Base-by-base conservation (phyloP, 1,284 basidiomycete species). In the Gomphus bonarii region DNA sequence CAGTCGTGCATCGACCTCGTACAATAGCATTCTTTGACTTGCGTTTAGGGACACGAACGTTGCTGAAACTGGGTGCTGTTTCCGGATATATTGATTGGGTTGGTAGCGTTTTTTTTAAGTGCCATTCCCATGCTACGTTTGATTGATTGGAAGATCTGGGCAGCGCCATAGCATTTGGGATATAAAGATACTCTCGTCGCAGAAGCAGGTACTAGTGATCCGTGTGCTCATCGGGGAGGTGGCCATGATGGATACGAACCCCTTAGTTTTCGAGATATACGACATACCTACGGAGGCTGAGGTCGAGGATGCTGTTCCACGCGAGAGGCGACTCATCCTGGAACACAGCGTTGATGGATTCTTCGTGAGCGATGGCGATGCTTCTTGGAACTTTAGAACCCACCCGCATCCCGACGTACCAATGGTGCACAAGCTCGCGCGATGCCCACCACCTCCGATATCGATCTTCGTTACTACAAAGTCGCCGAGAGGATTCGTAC, bases 211-310 rank as follows among this genome's bases (percentile, higher is more conserved):
- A 38, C 28, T 58, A 20, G 56, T 58, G 38, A 51, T 58, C 36
- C 56, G 56, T 18, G 43, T 52, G 28, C 28, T 53, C 20, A 58
- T 58, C 30, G 31, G 38, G 7, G 50, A 30, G 14, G 22, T 53
- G n/a, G 30, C 11, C 25, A 36, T 30, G 40, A 28, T 22, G 46
- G 50, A 46, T 31, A 44, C 22, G 16, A 58, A 31, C 22, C 56
- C 56, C n/a, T 14, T 58, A 20, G 56, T 52, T 38, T 58, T 58
- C 28, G 56, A 58, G 48, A 28, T 58, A 44, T 58, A 58, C 18
- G 50, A 58, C 28, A 44, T 58, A 12, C 56, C 56, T 12, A 28
- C 40, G 30, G 31, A 36, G 14, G 25, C 20, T 5, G 54, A 48
- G 10, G 36, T 47, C 25, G 44, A 55, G 18, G 31, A 51, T 38